Percentiles rank a stretch among this genome's conserved stretches.
These are phyloP conservation scores for Pelargonium citronellum DNA, from an alignment of 441 rosid genomes.

Conservation along the genomic window DNA sequence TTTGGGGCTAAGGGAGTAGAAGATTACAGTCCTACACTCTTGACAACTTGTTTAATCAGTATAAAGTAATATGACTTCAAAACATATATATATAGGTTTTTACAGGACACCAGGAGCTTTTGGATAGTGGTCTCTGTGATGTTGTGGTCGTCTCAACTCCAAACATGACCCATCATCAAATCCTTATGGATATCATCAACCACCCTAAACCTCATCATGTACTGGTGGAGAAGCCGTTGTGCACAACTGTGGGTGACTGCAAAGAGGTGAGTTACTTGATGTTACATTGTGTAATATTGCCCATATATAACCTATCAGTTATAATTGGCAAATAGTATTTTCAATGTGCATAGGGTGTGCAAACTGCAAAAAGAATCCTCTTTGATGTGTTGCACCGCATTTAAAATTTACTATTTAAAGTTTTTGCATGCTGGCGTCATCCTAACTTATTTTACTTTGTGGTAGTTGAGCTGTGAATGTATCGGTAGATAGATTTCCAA, in stretches of 20 bases:
- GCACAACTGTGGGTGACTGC: conserved; percentile 80
- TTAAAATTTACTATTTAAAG: neutral
- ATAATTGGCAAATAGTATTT: neutral
- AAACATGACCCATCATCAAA: conserved; percentile 83
- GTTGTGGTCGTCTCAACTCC: conserved; percentile 76
- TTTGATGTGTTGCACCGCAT: neutral
- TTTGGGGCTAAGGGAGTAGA: too few relatives aligned
- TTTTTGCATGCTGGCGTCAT: neutral
- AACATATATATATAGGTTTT: conserved; percentile 49
- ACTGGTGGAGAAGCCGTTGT: conserved; percentile 90
- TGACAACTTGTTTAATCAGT: too few relatives aligned
- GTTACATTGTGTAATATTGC: neutral
- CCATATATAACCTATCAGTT: neutral
- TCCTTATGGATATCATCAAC: conserved; percentile 67
- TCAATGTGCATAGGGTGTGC: neutral
- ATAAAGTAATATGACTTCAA: conserved; percentile 3
- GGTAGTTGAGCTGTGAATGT: neutral
- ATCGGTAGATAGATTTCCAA: neutral
- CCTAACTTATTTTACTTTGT: neutral
- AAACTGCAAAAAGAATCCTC: neutral
- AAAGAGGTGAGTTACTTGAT: conserved; percentile 42
- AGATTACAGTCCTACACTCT: too few relatives aligned
- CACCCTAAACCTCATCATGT: conserved; percentile 79
- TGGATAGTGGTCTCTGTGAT: conserved; percentile 75
- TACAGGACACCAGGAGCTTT: conserved; percentile 64